These are phyloP conservation scores for Pythium aristosporum DNA, from an alignment of 352 stramenopile genomes.

Conservation along the genomic window DNA sequence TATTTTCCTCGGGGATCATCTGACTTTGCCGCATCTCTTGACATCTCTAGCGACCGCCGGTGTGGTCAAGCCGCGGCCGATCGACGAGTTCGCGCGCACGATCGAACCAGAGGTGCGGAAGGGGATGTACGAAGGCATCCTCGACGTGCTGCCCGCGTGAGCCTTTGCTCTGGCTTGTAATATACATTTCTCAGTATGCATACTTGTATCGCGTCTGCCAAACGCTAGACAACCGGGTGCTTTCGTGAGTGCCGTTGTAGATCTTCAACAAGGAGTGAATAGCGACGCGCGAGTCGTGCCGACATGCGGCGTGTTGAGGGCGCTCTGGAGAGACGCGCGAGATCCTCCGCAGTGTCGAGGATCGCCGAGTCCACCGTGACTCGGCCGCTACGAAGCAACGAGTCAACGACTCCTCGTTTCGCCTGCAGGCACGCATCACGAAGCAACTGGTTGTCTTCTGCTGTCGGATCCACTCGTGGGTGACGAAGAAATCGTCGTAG, in stretches of 20 bases:
- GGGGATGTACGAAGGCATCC: conserved; percentile 24
- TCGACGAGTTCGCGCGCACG: conserved; percentile 22
- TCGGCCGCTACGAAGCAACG: conserved; percentile 15
- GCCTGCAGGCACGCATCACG: conserved; percentile 11
- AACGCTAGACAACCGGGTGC: too few relatives aligned
- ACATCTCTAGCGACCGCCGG: conserved; percentile 7
- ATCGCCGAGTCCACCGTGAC: not conserved
- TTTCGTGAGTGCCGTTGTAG: not conserved
- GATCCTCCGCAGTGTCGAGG: conserved; percentile 8
- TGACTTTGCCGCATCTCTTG: not conserved
- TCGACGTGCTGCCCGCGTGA: conserved; percentile 9
- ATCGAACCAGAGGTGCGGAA: conserved; percentile 22
- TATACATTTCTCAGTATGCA: not conserved
- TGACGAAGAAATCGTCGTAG: conserved; percentile 23
- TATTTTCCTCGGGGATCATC: not conserved
- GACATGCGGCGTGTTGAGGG: not conserved
- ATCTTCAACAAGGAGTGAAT: not conserved
- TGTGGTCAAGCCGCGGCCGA: conserved; percentile 12
- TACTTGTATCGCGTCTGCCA: not conserved
- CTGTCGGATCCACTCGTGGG: conserved; percentile 15
- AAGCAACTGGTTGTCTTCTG: conserved; percentile 22
- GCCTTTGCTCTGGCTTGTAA: conserved; percentile 1
- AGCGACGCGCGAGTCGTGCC: not conserved
- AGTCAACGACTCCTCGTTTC: conserved; percentile 11
- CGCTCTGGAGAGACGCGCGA: conserved; percentile 3